Base-by-base conservation (phyloP, 768 basidiomycete genomes). In the Russula abietina region DNA sequence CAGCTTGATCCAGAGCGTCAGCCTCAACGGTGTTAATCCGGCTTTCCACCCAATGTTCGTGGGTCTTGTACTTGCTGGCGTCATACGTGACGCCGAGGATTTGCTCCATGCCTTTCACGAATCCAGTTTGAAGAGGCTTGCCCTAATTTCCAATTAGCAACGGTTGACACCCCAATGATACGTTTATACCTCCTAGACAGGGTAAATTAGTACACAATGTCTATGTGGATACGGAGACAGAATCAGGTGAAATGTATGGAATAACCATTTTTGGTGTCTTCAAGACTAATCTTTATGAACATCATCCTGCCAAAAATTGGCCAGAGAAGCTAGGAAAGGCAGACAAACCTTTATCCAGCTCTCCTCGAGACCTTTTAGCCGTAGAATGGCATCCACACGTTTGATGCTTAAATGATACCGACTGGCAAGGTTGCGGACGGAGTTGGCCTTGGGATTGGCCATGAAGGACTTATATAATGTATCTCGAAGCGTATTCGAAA, bases 231-330 rank as follows among this genome's bases (percentile, higher is more conserved):
- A 53, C n/a, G 33, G 69, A 61, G 59, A 69, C 67, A 65, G 70
- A 69, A 61, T 60, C 57, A 64, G 60, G 64, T 14, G 49, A 50
- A 57, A 56, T 26, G 62, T 67, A 59, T 62, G 69, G 71, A 83
- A 77, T 83, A 90, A 91, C 88, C 89, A 90, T 82, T 75, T 73
- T 46, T 65, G 66, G 65, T 70, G 87, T 91, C 91, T 91, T 87
- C 74, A 92, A 92, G 91, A 95, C 91, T 94, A 95, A 95, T 94
- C 93, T 81, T 75, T 66, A 53, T 81, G 75, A 74, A 74, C 80
- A 81, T 84, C 87, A 85, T 81, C 59, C 51, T 41, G 68, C 51
- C 69, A 65, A 65, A 65, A 56, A 30, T 55, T 65, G 67, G 54
- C 30, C 49, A 46, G 46, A 33, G 5, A 62, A 59, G 30, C 43